Percentiles rank a stretch among this genome's conserved stretches.
Evolutionary conservation across 371 early-diverging fungal genomes (phyloP).

Genomic region (Mucor ambiguus): DNA sequence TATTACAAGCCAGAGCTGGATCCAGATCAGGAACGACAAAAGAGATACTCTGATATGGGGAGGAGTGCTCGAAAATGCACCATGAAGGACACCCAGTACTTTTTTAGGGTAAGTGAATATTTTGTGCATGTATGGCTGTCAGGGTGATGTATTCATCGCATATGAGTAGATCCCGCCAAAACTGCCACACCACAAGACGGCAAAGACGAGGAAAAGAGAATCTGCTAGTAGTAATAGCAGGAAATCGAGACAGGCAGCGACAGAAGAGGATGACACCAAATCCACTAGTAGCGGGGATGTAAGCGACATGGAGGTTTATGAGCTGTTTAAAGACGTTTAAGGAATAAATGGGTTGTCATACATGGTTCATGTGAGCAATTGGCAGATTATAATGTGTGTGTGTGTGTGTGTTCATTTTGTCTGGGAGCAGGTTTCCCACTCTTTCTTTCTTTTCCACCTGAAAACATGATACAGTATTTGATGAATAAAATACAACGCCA

Average conservation of each 20-base stretch:
- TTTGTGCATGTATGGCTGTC: neutral
- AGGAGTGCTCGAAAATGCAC: constrained; percentile 58
- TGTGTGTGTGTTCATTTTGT: no score
- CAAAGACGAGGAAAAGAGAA: neutral
- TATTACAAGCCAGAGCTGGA: constrained; percentile 54
- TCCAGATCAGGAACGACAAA: constrained; percentile 30
- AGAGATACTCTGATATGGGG: constrained; percentile 33
- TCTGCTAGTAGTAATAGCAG: neutral
- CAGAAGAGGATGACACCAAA: constrained; percentile 16
- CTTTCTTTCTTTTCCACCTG: neutral
- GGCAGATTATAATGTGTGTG: no score
- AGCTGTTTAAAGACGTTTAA: constrained; percentile 23
- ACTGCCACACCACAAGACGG: constrained; percentile 32
- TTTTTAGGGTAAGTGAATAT: constrained; percentile 39
- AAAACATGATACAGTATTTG: neutral
- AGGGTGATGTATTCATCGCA: neutral
- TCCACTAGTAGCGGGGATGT: constrained; percentile 21
- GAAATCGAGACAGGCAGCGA: neutral
- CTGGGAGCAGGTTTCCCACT: neutral
- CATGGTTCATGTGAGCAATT: neutral
- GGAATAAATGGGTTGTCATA: neutral
- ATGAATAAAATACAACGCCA: neutral
- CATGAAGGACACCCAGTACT: constrained; percentile 58
- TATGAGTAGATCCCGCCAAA: constrained; percentile 53
- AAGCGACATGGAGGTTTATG: constrained; percentile 29